phyloP scores from a whole-genome alignment of 2,329 filamentous ascomycete genomes.

The Colletotrichum magnum region DNA sequence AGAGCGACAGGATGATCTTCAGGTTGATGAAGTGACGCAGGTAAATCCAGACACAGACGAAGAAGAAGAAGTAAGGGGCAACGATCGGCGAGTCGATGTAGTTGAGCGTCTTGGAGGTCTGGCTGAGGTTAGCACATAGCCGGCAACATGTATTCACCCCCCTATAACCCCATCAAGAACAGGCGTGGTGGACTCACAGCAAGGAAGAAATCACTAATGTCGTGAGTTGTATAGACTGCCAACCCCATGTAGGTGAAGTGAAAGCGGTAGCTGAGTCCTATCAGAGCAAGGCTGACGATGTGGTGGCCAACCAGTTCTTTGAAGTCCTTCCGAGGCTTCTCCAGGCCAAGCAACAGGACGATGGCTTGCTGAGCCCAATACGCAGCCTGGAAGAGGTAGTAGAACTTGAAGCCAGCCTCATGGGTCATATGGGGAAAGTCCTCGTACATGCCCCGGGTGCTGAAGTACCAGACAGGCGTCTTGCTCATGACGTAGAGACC shows the following conservation, averaged over 20 bases:
- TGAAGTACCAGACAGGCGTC: constrained; percentile 97
- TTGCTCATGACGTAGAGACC: constrained; percentile 92
- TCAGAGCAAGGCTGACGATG: constrained; percentile 87
- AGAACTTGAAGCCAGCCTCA: constrained; percentile 88
- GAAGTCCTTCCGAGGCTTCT: constrained; percentile 96
- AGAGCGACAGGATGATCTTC: constrained; percentile 80
- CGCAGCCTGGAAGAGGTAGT: constrained; percentile 93
- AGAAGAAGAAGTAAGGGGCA: constrained; percentile 87
- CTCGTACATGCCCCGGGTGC: constrained; percentile 91
- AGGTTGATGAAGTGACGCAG: constrained; percentile 89
- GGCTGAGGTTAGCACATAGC: constrained; percentile 30
- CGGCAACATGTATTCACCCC: too few species aligned
- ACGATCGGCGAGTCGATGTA: constrained; percentile 86
- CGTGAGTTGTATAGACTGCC: constrained; percentile 94
- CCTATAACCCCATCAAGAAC: background rate
- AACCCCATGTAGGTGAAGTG: constrained; percentile 97
- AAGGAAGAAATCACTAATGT: constrained; percentile 95
- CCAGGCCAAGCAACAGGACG: constrained; percentile 86
- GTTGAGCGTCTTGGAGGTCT: constrained; percentile 93
- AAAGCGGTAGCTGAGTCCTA: constrained; percentile 91
- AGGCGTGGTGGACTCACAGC: constrained; percentile 72
- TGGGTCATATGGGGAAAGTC: constrained; percentile 87
- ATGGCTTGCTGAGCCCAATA: constrained; percentile 98
- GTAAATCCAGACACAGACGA: constrained; percentile 90
- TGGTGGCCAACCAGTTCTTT: constrained; percentile 94